Conservation (phyloP, 1,139 yeast genomes). For the Geotrichum australiense region DNA sequence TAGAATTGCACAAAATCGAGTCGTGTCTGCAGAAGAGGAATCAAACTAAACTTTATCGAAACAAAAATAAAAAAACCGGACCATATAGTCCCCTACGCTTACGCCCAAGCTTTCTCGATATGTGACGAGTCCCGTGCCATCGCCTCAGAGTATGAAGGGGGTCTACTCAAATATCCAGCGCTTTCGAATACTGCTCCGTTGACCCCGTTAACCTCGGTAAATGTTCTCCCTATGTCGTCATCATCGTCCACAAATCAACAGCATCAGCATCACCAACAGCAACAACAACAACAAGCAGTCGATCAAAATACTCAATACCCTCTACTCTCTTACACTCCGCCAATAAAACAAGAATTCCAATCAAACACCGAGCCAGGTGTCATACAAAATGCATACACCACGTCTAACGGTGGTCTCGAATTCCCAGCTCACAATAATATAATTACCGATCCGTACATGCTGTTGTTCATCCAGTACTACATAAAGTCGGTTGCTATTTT, state of each 20-base stretch:
- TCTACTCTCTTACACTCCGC: background rate
- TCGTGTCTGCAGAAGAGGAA: conserved; percentile 18
- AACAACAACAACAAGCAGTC: background rate
- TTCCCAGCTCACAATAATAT: conserved; percentile 1
- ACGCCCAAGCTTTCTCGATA: conserved; percentile 13
- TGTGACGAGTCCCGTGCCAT: conserved; percentile 20
- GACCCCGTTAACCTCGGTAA: background rate
- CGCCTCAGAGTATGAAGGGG: conserved; percentile 19
- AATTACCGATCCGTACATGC: conserved; percentile 11
- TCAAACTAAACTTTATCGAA: conserved; percentile 19
- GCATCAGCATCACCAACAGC: background rate
- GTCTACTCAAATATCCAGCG: conserved; percentile 16
- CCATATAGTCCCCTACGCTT: conserved; percentile 11
- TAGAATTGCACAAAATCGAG: conserved; percentile 19
- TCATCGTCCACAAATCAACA: background rate
- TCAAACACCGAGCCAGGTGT: background rate
- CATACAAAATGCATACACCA: conserved; percentile 11
- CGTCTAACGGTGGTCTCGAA: conserved; percentile 3
- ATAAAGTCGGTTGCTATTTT: conserved; percentile 13
- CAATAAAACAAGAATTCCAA: background rate
- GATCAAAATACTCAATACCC: background rate
- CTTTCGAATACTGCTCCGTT: background rate
- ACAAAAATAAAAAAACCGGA: conserved; percentile 18
- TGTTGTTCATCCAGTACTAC: conserved; percentile 10
- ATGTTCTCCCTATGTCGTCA: background rate